phyloP scores from a whole-genome alignment of 2,329 filamentous ascomycete species.

The Phyllosticta citrichinensis region DNA sequence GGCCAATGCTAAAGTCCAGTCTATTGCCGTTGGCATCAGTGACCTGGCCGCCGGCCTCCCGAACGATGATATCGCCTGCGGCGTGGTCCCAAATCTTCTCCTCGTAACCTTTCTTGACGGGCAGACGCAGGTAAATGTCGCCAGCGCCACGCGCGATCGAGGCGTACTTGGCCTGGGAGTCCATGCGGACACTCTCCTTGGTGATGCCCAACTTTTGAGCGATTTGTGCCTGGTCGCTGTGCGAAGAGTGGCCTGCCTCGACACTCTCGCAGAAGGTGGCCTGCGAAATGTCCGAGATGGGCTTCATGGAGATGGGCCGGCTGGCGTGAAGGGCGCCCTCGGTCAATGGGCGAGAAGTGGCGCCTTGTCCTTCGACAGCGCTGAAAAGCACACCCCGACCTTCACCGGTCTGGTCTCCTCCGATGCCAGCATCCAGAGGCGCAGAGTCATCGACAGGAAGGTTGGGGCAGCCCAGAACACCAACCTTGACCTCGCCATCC shows the following conservation, averaged over 20 bases:
- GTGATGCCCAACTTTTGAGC: conserved; percentile 79
- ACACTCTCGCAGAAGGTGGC: conserved; percentile 97
- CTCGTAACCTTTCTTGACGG: conserved; percentile 76
- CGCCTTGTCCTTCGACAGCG: conserved; percentile 68
- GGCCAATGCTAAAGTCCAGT: conserved; percentile 76
- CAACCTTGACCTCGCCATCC: conserved; percentile 86
- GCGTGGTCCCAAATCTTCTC: conserved; percentile 99
- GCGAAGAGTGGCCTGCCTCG: conserved; percentile 83
- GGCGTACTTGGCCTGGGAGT: conserved; percentile 96
- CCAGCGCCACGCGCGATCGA: conserved; percentile 89
- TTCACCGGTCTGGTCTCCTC: conserved; percentile 61
- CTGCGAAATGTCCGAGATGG: conserved; percentile 59
- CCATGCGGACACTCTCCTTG: conserved; percentile 83
- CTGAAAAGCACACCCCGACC: conserved; percentile 83
- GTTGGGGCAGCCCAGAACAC: conserved; percentile 92
- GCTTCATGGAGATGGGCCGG: conserved; percentile 69
- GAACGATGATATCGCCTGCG: conserved; percentile 84
- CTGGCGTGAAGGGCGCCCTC: conserved; percentile 43
- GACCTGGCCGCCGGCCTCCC: conserved; percentile 86
- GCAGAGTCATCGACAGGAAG: conserved; percentile 76
- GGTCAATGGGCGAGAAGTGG: conserved; percentile 64
- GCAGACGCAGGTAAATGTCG: conserved; percentile 86
- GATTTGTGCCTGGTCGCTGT: conserved; percentile 78
- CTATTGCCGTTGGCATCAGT: conserved; percentile 79
- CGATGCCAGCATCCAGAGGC: conserved; percentile 60